Percentiles rank a stretch among this genome's conserved stretches.
Evolutionary conservation across 805 yeast genomes (phyloP).

Genomic region (Candida ovalis): DNA sequence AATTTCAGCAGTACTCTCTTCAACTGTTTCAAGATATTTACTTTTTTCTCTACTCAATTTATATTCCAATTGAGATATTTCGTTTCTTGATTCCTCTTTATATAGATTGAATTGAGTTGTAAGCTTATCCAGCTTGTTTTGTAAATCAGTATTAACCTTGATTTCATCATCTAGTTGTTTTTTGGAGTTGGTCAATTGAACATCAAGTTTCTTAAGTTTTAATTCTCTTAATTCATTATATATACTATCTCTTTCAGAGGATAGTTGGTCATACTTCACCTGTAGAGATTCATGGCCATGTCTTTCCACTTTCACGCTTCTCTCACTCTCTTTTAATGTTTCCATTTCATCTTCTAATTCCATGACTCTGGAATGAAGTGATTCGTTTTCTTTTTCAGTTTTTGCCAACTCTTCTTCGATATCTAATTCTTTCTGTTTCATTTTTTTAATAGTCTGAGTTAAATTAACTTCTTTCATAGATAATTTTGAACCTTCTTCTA

Average conservation of each 20-base stretch:
- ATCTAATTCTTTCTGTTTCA: conserved; percentile 44
- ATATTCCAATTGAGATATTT: conserved; percentile 25
- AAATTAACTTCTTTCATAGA: conserved; percentile 68
- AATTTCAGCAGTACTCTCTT: conserved; percentile 42
- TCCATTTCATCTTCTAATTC: conserved; percentile 29
- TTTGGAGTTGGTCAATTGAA: conserved; percentile 31
- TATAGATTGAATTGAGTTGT: conserved; percentile 17
- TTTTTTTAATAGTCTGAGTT: conserved; percentile 59
- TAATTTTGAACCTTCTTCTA: conserved; percentile 73
- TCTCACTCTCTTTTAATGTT: conserved; percentile 16
- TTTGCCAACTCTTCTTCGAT: conserved; percentile 33
- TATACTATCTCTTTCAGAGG: conserved; percentile 21
- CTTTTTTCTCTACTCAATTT: conserved; percentile 28
- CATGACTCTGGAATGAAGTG: conserved; percentile 25
- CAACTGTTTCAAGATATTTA: conserved; percentile 23
- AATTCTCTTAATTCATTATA: conserved; percentile 30
- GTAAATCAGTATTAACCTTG: conserved; percentile 21
- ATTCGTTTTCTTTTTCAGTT: conserved; percentile 25
- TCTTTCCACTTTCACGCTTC: conserved; percentile 30
- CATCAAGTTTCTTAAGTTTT: conserved; percentile 31
- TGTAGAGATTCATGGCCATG: conserved; percentile 24
- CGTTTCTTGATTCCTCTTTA: conserved; percentile 23
- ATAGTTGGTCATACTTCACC: conserved; percentile 21
- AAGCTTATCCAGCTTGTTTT: conserved; percentile 19
- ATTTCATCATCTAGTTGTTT: conserved; percentile 34